Percentiles rank a stretch among this genome's conserved stretches.
phyloP scores from a whole-genome alignment of 768 basidiomycete species.

The Mrakia hoshinonis region DNA sequence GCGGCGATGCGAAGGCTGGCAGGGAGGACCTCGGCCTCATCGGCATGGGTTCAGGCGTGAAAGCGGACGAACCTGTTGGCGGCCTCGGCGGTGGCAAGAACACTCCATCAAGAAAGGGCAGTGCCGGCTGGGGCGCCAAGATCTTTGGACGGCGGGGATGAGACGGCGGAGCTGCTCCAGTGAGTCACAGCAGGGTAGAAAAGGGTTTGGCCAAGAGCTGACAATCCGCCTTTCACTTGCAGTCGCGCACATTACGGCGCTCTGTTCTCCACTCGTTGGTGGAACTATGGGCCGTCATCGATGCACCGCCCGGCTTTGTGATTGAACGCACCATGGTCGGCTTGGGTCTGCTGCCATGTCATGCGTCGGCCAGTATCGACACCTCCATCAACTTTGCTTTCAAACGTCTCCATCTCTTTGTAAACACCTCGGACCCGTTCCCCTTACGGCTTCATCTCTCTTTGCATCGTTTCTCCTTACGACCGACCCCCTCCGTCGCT shows the following conservation, averaged over 20 bases:
- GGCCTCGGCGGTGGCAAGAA: conserved; percentile 1
- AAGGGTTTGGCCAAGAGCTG: too few relatives aligned
- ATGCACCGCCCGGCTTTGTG: neutral
- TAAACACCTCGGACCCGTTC: too few relatives aligned
- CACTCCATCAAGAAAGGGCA: neutral
- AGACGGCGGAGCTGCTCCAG: neutral
- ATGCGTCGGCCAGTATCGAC: neutral
- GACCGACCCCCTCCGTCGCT: neutral
- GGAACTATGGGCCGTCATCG: neutral
- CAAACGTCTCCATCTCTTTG: too few relatives aligned
- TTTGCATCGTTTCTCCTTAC: neutral
- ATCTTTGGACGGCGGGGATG: conserved; percentile 7
- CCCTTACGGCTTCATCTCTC: neutral
- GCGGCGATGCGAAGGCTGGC: neutral
- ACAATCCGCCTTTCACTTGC: too few relatives aligned
- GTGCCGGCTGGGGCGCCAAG: neutral
- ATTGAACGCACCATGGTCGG: neutral
- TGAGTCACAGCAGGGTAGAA: too few relatives aligned
- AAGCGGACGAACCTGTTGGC: neutral
- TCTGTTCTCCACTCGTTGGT: too few relatives aligned
- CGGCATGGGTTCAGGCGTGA: neutral
- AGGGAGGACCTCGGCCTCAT: conserved; percentile 7
- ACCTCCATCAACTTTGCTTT: neutral
- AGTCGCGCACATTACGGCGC: too few relatives aligned
- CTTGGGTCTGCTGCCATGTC: neutral